Conservation (phyloP, 768 basidiomycete genomes). For the Chiua virens region DNA sequence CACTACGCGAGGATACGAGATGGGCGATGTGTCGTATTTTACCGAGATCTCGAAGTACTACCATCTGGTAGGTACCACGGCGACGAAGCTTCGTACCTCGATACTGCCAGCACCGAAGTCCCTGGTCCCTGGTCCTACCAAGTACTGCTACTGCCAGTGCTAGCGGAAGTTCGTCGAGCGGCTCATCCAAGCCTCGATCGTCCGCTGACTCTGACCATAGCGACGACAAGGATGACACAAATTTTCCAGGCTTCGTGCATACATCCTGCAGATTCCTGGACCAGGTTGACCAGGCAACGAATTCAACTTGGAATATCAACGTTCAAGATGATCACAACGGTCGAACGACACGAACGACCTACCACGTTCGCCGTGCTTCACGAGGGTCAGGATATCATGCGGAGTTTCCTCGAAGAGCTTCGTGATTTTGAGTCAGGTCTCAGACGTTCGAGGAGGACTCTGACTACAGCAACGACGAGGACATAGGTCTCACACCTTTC, state of each 20-base stretch:
- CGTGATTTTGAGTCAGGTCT: constrained; percentile 7
- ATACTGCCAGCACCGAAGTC: no score
- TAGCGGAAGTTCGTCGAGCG: no score
- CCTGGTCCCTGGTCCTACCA: no score
- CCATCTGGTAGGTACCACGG: no score
- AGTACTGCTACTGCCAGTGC: no score
- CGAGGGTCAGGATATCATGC: constrained; percentile 5
- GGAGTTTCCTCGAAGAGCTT: constrained; percentile 8
- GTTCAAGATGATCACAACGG: background rate
- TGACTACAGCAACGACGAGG: background rate
- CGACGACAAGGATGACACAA: background rate
- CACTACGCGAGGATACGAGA: constrained; percentile 8
- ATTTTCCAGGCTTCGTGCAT: background rate
- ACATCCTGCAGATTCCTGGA: no score
- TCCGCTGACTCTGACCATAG: background rate
- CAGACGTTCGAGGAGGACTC: constrained; percentile 5
- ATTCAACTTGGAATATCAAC: background rate
- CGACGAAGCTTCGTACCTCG: no score
- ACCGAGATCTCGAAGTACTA: background rate
- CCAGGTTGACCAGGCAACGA: background rate
- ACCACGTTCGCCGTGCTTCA: background rate
- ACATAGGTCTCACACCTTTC: background rate
- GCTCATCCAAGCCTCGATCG: no score
- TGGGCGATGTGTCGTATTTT: constrained; percentile 6
- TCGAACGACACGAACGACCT: background rate